Base-by-base conservation (phyloP, 176 grass and related monocot species). In the Oryza coarctata region DNA sequence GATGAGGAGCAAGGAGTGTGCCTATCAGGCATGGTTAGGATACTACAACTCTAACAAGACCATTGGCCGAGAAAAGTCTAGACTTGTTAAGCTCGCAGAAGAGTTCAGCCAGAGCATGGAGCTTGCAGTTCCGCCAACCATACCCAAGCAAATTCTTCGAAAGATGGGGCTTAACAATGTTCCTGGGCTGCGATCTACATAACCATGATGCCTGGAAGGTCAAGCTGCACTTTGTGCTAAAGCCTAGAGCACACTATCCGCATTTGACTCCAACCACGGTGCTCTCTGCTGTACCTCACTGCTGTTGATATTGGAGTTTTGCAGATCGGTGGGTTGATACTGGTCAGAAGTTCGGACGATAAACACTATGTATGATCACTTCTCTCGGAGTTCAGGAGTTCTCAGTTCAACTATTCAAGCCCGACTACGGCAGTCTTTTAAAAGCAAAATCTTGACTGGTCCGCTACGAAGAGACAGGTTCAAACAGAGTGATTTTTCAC, bases 41-140 rank as follows among this genome's bases (percentile, higher is more conserved):
- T 98, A 98, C 66, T 95, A 98, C 75, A 93, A 91, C 75, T 93
- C 93, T 20, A 76, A 88, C 72, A 95, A 93, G 75, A 74, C 69
- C 64, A 69, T 95, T 32, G 22, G 79, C 26, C 47, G 87, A 87
- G 80, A 98, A 77, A 98, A 98, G 64, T 69, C 38, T 32, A 91
- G 80, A 69, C 93, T 98, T 62, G 93, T 98, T 62, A 72, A 79
- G 40, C 90, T 95, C 14, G 93, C 93, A 17, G 88, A 76, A 34
- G 93, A 98, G 76, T 98, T 98, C 88, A 95, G 96, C 76, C 81
- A 92, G 82, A 93, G 96, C 85, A 90, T 98, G 87, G 96, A 86
- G 5, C 93, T 95, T 38, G 25, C 8, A 11, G 47, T 88, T 77
- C 87, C 89, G 25, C 96, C 96, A 64, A 89, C 96, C 28, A 85